Conservation (phyloP, 78 protist genomes). For the Dictyostelium brefeldianum region DNA sequence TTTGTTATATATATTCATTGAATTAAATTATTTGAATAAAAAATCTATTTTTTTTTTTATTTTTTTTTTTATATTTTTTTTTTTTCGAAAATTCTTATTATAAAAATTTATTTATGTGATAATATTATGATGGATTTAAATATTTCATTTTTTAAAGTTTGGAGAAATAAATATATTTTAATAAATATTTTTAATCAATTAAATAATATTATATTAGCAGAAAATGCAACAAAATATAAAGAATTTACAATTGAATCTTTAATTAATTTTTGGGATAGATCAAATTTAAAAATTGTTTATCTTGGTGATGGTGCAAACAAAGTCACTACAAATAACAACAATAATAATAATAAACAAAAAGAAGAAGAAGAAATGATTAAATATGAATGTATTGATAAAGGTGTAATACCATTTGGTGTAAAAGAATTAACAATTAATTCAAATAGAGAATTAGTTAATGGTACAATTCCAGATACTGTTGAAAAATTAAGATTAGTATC, state of each 20-base stretch:
- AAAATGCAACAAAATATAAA: neutral
- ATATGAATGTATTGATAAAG: neutral
- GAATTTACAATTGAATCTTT: neutral
- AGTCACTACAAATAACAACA: neutral
- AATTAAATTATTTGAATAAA: no score
- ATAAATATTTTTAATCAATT: neutral
- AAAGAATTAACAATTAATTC: neutral
- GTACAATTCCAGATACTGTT: neutral
- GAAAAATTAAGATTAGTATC: neutral
- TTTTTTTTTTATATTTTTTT: no score
- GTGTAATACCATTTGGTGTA: slow-evolving; percentile 1
- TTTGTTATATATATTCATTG: no score
- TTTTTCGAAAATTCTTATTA: no score
- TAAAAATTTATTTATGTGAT: no score
- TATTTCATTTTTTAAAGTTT: no score
- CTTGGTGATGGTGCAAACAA: neutral
- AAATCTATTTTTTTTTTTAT: no score
- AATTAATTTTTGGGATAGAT: neutral
- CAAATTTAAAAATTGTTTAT: neutral
- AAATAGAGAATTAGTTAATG: neutral
- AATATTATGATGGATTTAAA: no score
- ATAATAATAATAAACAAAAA: neutral
- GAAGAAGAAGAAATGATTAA: neutral
- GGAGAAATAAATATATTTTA: neutral
- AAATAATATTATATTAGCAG: neutral